A percentile compares a stretch with the other conserved stretches of the same genome.
Evolutionary conservation across 805 yeast species (phyloP).

Genomic region (Yarrowia sp.): DNA sequence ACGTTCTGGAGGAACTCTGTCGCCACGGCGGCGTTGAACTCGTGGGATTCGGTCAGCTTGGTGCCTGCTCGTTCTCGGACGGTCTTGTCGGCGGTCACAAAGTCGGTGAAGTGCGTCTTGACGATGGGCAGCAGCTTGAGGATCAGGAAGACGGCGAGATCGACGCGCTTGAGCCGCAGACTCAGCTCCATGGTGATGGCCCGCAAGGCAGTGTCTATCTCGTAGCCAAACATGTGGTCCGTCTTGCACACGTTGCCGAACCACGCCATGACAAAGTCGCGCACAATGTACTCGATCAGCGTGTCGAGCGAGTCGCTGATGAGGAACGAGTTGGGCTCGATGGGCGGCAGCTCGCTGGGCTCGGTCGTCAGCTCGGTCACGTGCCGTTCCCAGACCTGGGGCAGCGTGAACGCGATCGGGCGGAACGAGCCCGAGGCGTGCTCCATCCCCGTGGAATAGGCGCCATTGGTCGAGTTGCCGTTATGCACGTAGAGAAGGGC

Average conservation of each 20-base stretch:
- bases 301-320: slow-evolving; percentile 54
- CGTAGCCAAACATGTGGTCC: slow-evolving; percentile 44
- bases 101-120: slow-evolving; percentile 60
- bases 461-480: slow-evolving; percentile 2
- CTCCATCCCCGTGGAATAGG: neutral
- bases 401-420: slow-evolving; percentile 4
- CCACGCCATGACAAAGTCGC: slow-evolving; percentile 61
- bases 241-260: slow-evolving; percentile 45
- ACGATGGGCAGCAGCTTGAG: slow-evolving; percentile 60
- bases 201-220: slow-evolving; percentile 48
- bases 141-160: slow-evolving; percentile 57
- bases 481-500: slow-evolving; percentile 12
- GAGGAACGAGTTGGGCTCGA: slow-evolving; percentile 50
- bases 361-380: slow-evolving; percentile 21
- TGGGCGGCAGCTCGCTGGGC: slow-evolving; percentile 25
- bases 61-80: slow-evolving; percentile 35
- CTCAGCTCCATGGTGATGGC: slow-evolving; percentile 45
- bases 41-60: slow-evolving; percentile 39
- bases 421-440: slow-evolving; percentile 15
- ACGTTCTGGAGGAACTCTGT: slow-evolving; percentile 42
- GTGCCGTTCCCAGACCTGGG: slow-evolving; percentile 4
- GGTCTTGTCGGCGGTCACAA: slow-evolving; percentile 44
- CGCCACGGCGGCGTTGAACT: slow-evolving; percentile 46
- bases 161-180: slow-evolving; percentile 45
- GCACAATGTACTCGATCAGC: slow-evolving; percentile 48